phyloP scores from a whole-genome alignment of 306 rosid species.

The Cucurbita argyrosperma region DNA sequence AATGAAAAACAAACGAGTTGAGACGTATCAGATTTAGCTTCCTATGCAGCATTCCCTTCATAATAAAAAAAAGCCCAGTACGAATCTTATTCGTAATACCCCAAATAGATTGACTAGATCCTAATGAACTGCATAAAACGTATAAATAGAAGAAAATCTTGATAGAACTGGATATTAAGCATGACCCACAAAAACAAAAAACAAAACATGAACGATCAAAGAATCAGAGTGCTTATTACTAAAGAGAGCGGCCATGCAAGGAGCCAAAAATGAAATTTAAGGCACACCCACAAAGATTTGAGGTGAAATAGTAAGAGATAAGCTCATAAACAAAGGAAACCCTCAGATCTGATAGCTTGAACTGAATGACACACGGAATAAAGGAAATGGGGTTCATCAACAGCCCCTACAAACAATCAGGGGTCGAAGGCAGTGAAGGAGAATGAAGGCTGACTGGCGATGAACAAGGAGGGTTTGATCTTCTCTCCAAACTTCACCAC shows the following conservation, averaged over 20 bases:
- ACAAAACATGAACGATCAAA: neutral
- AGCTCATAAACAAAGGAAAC: too few relatives aligned
- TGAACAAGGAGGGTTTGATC: neutral
- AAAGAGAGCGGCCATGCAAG: too few relatives aligned
- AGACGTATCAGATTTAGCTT: neutral
- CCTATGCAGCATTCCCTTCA: neutral
- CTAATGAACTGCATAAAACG: neutral
- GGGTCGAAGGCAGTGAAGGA: neutral
- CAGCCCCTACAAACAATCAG: neutral
- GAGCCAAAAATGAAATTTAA: too few relatives aligned
- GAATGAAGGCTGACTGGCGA: neutral
- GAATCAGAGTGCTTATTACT: too few relatives aligned
- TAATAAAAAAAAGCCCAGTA: neutral
- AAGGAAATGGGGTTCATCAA: neutral
- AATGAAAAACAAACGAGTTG: neutral
- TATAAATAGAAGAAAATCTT: neutral
- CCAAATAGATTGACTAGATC: neutral
- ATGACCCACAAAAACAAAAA: neutral
- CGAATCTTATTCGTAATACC: neutral
- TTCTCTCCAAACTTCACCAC: neutral
- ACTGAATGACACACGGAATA: neutral
- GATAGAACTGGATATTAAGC: neutral
- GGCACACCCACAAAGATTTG: too few relatives aligned
- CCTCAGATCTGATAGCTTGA: neutral
- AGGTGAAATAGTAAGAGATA: neutral